A percentile compares a stretch with the other conserved stretches of the same genome.
phyloP scores from a whole-genome alignment of 2,329 filamentous ascomycete genomes.

The Xylariaceae sp. region DNA sequence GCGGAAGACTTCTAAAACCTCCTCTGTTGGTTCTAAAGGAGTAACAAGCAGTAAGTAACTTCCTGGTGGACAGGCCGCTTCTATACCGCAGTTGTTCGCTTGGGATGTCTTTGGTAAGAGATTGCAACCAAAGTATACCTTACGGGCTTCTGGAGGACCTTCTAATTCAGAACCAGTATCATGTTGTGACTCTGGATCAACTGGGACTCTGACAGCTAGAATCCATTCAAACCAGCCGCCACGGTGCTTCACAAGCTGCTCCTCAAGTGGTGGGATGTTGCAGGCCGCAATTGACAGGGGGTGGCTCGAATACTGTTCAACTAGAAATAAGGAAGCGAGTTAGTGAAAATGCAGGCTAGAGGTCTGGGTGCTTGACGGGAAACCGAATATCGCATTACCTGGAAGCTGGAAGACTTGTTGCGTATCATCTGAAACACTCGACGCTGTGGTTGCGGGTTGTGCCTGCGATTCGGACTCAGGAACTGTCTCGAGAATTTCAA shows the following conservation, averaged over 20 bases:
- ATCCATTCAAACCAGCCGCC: conserved; percentile 42
- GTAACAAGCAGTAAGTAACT: conserved; percentile 51
- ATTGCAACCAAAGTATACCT: conserved; percentile 59
- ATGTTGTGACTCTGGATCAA: conserved; percentile 14
- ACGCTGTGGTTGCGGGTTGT: conserved; percentile 19
- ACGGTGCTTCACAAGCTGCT: conserved; percentile 41
- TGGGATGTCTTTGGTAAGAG: conserved; percentile 49
- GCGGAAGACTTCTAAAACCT: conserved; percentile 29
- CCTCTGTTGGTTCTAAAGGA: conserved; percentile 34
- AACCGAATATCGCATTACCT: conserved; percentile 29
- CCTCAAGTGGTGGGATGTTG: conserved; percentile 36
- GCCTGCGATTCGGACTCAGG: conserved; percentile 35
- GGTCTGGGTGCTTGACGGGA: background rate
- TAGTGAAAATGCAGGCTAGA: background rate
- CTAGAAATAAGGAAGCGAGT: conserved; percentile 28
- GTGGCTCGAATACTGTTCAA: conserved; percentile 35
- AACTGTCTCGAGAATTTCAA: conserved; percentile 40
- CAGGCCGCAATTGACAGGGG: conserved; percentile 38
- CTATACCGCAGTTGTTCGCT: conserved; percentile 30
- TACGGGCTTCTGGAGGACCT: conserved; percentile 27
- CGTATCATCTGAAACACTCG: conserved; percentile 25
- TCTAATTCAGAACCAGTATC: conserved; percentile 26
- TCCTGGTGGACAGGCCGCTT: conserved; percentile 41
- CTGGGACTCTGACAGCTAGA: conserved; percentile 32
- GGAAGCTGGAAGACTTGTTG: conserved; percentile 34